Percentiles rank a stretch among this genome's conserved stretches.
These are phyloP conservation scores for Conoideocrella luteorostrata DNA, from an alignment of 2,329 filamentous ascomycete species.

Conservation along the genomic window DNA sequence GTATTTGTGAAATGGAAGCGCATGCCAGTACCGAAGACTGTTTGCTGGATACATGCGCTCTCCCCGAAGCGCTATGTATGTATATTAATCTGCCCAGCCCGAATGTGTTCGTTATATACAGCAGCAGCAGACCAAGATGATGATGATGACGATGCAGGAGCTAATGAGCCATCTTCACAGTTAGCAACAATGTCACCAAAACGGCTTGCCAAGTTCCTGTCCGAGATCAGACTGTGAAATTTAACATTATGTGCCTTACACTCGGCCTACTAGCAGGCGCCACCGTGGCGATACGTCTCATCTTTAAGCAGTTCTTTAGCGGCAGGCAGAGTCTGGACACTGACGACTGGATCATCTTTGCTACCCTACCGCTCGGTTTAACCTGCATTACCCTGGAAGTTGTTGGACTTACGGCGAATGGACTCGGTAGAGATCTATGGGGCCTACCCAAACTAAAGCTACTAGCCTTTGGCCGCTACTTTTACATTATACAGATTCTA, in stretches of 20 bases:
- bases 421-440: constrained; percentile 41
- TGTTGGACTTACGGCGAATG: constrained; percentile 24
- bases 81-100: neutral
- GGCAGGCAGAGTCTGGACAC: constrained; percentile 23
- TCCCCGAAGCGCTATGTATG: too few relatives aligned
- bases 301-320: constrained; percentile 27
- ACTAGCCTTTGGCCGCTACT: constrained; percentile 31
- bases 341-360: constrained; percentile 30
- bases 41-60: too few relatives aligned
- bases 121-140: too few relatives aligned
- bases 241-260: neutral
- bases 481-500: constrained; percentile 30
- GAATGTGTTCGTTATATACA: too few relatives aligned
- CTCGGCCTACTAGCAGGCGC: constrained; percentile 13
- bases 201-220: neutral
- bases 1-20: too few relatives aligned
- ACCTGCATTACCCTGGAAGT: constrained; percentile 23
- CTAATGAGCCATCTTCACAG: neutral
- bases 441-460: constrained; percentile 31
- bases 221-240: neutral
- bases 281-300: constrained; percentile 31
- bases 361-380: constrained; percentile 20
- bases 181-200: constrained; percentile 1
- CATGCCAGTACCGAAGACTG: too few relatives aligned
- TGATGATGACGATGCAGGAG: too few relatives aligned